Conservation (phyloP, 352 stramenopile genomes). For the Peronospora destructor region DNA sequence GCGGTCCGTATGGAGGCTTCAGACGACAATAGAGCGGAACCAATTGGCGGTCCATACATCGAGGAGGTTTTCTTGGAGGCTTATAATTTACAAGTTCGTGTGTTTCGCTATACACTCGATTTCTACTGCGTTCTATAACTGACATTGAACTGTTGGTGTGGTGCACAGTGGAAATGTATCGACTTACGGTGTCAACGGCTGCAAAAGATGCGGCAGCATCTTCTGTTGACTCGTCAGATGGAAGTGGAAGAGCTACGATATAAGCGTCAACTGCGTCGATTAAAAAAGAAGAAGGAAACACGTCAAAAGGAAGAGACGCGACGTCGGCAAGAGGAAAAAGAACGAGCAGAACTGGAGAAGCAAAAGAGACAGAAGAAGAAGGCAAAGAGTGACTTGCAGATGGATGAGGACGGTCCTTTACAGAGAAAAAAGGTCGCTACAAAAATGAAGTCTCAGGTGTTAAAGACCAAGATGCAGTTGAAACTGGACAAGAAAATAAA, state of each 20-base stretch:
- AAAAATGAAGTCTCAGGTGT: constrained; percentile 6
- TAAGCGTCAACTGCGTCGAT: constrained; percentile 17
- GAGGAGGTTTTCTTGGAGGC: constrained; percentile 58
- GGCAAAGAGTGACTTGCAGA: constrained; percentile 7
- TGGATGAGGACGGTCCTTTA: constrained; percentile 15
- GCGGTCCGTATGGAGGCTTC: constrained; percentile 23
- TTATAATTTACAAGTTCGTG: constrained; percentile 54
- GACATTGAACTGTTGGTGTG: too few relatives aligned
- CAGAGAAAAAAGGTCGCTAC: constrained; percentile 3
- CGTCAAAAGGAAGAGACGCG: constrained; percentile 3
- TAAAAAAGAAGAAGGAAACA: constrained; percentile 18
- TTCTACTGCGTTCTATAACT: too few relatives aligned
- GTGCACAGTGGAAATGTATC: constrained; percentile 49
- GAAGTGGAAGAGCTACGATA: constrained; percentile 48
- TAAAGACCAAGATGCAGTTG: constrained; percentile 7
- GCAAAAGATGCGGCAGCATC: constrained; percentile 47
- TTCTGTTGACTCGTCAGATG: constrained; percentile 42
- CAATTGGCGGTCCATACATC: constrained; percentile 16
- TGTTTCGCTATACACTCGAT: too few relatives aligned
- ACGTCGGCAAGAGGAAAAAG: constrained; percentile 11
- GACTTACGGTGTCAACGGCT: constrained; percentile 51
- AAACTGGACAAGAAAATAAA: constrained; percentile 13
- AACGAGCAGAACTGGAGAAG: constrained; percentile 2
- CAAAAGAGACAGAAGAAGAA: constrained; percentile 15
- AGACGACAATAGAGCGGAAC: constrained; percentile 6